Base-by-base conservation (phyloP, 306 rosid species). In the Mucuna pruriens region DNA sequence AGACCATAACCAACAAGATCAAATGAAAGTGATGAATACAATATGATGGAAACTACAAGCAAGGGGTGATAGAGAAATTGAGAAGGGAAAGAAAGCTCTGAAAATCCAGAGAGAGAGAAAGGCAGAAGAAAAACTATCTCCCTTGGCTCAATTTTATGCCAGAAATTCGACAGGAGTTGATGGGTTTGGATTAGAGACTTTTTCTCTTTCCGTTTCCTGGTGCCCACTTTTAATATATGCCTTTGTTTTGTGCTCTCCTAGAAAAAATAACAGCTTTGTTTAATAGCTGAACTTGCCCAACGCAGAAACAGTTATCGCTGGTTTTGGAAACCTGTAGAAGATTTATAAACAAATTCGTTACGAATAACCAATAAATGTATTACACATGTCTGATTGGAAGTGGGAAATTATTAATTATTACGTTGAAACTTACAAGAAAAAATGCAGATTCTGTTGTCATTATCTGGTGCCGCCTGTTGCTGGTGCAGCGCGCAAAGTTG, bases 201-300 rank as follows among this genome's bases (percentile, higher is more conserved):
- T 46, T 4, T 73, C 67, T 77, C 16, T 20, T 38, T 45, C 39
- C n/a, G 49, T 36, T 3, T 64, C 45, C 25, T 42, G 23, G 62
- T 70, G 67, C 29, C 20, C 61, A 70, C 80, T 78, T 67, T 57
- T 57, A 73, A 9, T 66, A 39, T 38, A 34, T 17, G 29, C n/a
- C 42, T 25, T 79, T 66, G 36, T 40, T 79, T 44, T 57, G 5
- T 51, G 52, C 67, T 64, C 26, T 45, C 17, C 12, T 45, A 49
- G 60, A 66, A 76, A 46, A 20, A 72, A 79, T 76, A 63, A 82
- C 67, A 82, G 80, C 81, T 83, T 79, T 49, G 63, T 82, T 16
- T 44, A n/a, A 73, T 69, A 60, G n/a, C 31, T n/a, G 51, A 84
- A 68, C 6, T 38, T 8, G 85, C 49, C 74, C 76, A 70, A 31